A percentile compares a stretch with the other conserved stretches of the same genome.
These are phyloP conservation scores for Pseudotsuga menziesii DNA, from an alignment of 75 land plant genomes.

Conservation along the genomic window DNA sequence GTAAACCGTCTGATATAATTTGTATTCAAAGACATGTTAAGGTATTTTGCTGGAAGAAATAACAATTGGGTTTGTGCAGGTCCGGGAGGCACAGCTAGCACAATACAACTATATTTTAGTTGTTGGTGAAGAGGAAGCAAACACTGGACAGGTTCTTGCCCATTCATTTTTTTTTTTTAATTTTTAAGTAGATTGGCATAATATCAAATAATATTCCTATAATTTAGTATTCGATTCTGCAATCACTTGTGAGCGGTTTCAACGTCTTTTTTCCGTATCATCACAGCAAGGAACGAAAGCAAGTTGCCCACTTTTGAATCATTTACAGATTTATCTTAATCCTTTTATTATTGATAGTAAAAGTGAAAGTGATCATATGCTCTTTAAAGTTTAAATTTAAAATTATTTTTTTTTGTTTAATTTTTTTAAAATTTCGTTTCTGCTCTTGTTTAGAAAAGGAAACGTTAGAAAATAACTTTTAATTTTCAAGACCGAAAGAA, in stretches of 20 bases:
- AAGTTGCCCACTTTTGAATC: background rate
- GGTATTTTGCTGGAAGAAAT: background rate
- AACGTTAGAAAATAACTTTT: too few relatives aligned
- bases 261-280: background rate
- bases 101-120: conserved; percentile 96
- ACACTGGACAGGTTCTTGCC: conserved; percentile 43
- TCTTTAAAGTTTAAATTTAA: too few relatives aligned
- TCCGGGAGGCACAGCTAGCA: conserved; percentile 96
- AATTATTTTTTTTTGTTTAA: too few relatives aligned
- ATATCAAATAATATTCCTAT: background rate
- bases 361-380: too few relatives aligned
- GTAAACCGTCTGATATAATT: background rate
- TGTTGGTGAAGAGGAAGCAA: conserved; percentile 86
- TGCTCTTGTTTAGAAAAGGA: too few relatives aligned
- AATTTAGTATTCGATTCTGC: background rate
- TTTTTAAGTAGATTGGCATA: background rate
- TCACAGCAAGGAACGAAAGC: background rate
- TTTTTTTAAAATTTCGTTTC: too few relatives aligned
- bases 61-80: conserved; percentile 28
- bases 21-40: background rate
- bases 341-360: background rate
- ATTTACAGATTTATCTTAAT: background rate
- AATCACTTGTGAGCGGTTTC: background rate
- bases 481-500: too few relatives aligned
- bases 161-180: conserved; percentile 6